A percentile compares a stretch with the other conserved stretches of the same genome.
Evolutionary conservation across 2,329 filamentous ascomycete species (phyloP).

Genomic region (Tolypocladium endophyticum): DNA sequence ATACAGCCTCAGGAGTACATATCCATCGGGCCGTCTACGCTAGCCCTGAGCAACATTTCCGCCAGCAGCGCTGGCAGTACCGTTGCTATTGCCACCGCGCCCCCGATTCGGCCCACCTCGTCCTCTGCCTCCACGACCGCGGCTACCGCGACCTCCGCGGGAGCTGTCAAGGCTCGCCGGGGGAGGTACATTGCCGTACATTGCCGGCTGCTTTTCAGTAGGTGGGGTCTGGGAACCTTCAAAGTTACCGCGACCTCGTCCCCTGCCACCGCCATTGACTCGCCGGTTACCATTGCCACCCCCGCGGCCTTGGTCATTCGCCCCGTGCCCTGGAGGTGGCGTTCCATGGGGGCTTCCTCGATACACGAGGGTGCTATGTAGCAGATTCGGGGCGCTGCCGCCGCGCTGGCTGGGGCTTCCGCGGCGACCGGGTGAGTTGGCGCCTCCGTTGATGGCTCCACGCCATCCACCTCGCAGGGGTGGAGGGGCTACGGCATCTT

Average conservation of each 20-base stretch:
- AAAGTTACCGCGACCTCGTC: conserved; percentile 18
- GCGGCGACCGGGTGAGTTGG: conserved; percentile 24
- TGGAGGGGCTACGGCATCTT: conserved; percentile 43
- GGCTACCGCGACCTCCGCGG: conserved; percentile 27
- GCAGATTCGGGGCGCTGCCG: conserved; percentile 29
- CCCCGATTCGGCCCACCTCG: conserved; percentile 23
- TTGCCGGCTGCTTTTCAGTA: conserved; percentile 11
- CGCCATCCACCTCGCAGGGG: conserved; percentile 48
- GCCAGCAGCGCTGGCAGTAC: conserved; percentile 2
- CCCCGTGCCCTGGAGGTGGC: conserved; percentile 14
- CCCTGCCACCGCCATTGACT: conserved; percentile 17
- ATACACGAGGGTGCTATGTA: conserved; percentile 44
- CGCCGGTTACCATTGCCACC: conserved; percentile 12
- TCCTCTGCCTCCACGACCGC: conserved; percentile 29
- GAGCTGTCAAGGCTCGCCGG: conserved; percentile 43
- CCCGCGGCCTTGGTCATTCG: conserved; percentile 15
- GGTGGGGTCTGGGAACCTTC: conserved; percentile 11
- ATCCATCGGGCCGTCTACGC: not conserved
- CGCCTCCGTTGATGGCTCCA: conserved; percentile 40
- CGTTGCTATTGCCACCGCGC: conserved; percentile 17
- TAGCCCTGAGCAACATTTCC: conserved; percentile 5
- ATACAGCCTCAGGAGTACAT: not conserved
- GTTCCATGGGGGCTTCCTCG: conserved; percentile 25
- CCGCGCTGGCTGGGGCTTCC: conserved; percentile 28
- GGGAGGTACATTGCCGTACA: conserved; percentile 49